Base-by-base conservation (phyloP, 2,329 filamentous ascomycete species). In the Aspergillus unguis region DNA sequence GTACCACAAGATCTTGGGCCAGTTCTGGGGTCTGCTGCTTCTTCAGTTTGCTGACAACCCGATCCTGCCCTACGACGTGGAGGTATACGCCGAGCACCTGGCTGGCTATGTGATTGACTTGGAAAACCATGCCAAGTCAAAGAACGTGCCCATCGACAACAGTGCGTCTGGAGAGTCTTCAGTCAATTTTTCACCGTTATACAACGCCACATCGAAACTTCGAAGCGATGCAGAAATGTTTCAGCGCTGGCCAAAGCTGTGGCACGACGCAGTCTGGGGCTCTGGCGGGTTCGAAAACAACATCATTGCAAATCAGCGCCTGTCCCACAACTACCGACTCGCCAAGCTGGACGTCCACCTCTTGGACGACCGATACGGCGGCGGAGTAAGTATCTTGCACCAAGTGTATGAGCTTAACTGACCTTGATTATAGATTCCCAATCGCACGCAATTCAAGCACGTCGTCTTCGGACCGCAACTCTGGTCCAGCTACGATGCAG, bases 381-480 rank as follows among this genome's bases (percentile, higher is more conserved):
- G 85, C 58, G 91, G 91, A 54, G 87, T 95, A 82, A 79, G 88
- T 85, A 3, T 31, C 10, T 31, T 5, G 27, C n/a, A 44, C 10
- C 23, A 31, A 36, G 17, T 4, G 6, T 4, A 7, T 37, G 27
- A 33, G 17, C n/a, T 10, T 42, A 51, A 50, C 50, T 62, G 53
- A 59, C 48, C 55, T 50, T 58, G 17, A 35, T 44, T 37, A 25
- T 51, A 91, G 87, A 81, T 95, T 4, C 88, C 89, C 36, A 90
- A 90, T 62, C 85, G 92, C 58, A 88, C 88, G 4, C 94, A 97
- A 73, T 99, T 91, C 79, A 96, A 95, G 71, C 94, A 96, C 71
- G 81, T 95, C 65, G 75, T 99, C 52, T 95, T 92, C 67, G 92
- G 88, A 1, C 94, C 94, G 0, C 83, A 90, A 64, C 76, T 83